These are phyloP conservation scores for Avena atlantica DNA, from an alignment of 176 grass and related monocot genomes.

Conservation along the genomic window DNA sequence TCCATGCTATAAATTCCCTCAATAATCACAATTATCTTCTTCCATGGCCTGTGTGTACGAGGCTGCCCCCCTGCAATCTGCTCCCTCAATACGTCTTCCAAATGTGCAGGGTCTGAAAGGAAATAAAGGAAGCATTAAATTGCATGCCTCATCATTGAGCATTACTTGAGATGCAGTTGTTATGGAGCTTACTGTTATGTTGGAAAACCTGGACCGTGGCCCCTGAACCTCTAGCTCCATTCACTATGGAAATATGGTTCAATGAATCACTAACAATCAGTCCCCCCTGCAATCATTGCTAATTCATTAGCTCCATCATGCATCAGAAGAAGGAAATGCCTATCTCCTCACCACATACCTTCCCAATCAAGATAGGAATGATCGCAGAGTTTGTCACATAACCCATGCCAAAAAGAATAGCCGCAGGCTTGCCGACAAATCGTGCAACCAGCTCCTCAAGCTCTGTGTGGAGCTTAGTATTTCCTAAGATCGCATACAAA, in stretches of 20 bases:
- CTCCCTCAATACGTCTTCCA: slow-evolving; percentile 91
- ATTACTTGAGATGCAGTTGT: slow-evolving; percentile 31
- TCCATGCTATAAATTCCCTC: slow-evolving; percentile 99
- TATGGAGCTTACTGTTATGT: slow-evolving; percentile 84
- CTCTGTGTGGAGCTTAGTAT: slow-evolving; percentile 78
- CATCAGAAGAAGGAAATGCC: neutral
- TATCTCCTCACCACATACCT: slow-evolving; percentile 52
- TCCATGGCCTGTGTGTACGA: slow-evolving; percentile 90
- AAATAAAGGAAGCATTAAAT: slow-evolving; percentile 32
- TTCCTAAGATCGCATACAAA: slow-evolving; percentile 55
- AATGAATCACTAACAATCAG: slow-evolving; percentile 93
- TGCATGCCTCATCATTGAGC: neutral
- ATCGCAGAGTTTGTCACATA: slow-evolving; percentile 92
- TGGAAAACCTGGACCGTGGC: slow-evolving; percentile 88
- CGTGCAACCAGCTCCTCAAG: slow-evolving; percentile 80
- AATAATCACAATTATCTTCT: slow-evolving; percentile 96
- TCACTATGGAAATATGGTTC: slow-evolving; percentile 98
- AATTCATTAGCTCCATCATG: slow-evolving; percentile 31
- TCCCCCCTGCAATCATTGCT: slow-evolving; percentile 64
- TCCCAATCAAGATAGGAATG: slow-evolving; percentile 81
- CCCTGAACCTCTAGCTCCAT: slow-evolving; percentile 87
- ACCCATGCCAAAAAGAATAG: slow-evolving; percentile 95
- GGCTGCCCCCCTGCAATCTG: slow-evolving; percentile 87
- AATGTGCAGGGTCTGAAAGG: slow-evolving; percentile 71
- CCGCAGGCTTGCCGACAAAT: slow-evolving; percentile 86